Conservation (phyloP, 768 basidiomycete genomes). For the Rhodotorula toruloides region DNA sequence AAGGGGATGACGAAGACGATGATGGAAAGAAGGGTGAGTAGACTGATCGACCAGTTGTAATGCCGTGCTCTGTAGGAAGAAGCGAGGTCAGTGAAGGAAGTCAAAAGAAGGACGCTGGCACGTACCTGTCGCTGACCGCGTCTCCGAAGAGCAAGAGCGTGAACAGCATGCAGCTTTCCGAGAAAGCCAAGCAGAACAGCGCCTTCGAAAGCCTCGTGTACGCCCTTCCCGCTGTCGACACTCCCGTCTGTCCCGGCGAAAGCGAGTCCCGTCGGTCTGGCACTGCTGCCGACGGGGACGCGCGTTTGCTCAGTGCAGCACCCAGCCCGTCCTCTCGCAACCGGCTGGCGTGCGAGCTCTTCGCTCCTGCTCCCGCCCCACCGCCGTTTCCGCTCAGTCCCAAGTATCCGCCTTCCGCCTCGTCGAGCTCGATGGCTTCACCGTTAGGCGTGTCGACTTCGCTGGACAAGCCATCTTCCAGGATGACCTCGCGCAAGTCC, state of each 20-base stretch:
- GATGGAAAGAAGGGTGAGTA: conserved; percentile 38
- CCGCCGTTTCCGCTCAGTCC: not conserved
- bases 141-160: conserved; percentile 42
- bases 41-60: conserved; percentile 42
- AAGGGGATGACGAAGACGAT: conserved; percentile 42
- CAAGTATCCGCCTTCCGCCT: conserved; percentile 22
- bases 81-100: not conserved
- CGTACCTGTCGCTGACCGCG: conserved; percentile 36
- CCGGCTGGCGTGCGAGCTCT: no score
- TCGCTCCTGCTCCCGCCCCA: not conserved
- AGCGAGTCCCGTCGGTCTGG: not conserved
- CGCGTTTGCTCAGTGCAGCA: not conserved
- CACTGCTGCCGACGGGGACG: not conserved
- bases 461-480: conserved; percentile 20
- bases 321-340: not conserved
- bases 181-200: conserved; percentile 42
- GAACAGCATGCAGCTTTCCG: conserved; percentile 41
- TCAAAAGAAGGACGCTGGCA: not conserved
- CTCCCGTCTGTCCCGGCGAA: not conserved
- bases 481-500: conserved; percentile 38
- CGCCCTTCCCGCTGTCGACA: not conserved
- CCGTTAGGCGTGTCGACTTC: conserved; percentile 13
- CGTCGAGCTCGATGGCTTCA: conserved; percentile 16
- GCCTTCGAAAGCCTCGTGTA: conserved; percentile 16
- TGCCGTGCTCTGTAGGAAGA: conserved; percentile 28